Conservation (phyloP, 192 early-diverging fungal genomes). For the Umbelopsis sp. region DNA sequence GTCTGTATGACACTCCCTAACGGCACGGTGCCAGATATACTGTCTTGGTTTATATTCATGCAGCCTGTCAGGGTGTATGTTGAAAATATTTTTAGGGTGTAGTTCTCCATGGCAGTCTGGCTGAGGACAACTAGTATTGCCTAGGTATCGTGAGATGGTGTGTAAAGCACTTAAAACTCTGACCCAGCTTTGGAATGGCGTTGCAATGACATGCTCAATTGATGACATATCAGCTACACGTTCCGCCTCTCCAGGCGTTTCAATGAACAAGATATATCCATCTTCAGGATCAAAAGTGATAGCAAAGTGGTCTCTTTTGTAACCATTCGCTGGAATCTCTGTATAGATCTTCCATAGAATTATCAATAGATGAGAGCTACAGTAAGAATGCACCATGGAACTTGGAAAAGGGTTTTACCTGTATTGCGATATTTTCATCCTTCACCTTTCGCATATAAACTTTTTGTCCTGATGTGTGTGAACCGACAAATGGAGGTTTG, state of each 20-base stretch:
- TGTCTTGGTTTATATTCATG: not conserved
- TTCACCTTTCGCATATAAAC: constrained; percentile 12
- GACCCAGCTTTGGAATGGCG: not conserved
- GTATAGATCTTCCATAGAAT: not conserved
- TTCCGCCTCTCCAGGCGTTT: not conserved
- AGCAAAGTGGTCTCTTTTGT: not conserved
- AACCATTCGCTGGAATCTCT: not conserved
- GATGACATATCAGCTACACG: not conserved
- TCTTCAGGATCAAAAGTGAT: not conserved
- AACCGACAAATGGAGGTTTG: not conserved
- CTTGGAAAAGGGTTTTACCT: not conserved
- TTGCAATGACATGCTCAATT: not conserved
- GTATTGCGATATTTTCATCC: not conserved
- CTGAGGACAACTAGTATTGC: too few species aligned
- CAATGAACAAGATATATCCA: not conserved
- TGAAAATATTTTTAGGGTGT: not conserved
- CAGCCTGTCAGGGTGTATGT: too few species aligned
- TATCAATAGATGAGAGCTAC: too few species aligned
- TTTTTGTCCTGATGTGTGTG: not conserved
- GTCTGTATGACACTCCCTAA: not conserved
- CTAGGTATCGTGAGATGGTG: too few species aligned
- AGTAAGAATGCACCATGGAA: too few species aligned
- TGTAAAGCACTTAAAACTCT: not conserved
- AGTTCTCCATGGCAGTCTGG: not conserved
- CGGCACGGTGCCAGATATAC: not conserved